Base-by-base conservation (phyloP, 306 rosid genomes). In the Astragalus membranaceus region DNA sequence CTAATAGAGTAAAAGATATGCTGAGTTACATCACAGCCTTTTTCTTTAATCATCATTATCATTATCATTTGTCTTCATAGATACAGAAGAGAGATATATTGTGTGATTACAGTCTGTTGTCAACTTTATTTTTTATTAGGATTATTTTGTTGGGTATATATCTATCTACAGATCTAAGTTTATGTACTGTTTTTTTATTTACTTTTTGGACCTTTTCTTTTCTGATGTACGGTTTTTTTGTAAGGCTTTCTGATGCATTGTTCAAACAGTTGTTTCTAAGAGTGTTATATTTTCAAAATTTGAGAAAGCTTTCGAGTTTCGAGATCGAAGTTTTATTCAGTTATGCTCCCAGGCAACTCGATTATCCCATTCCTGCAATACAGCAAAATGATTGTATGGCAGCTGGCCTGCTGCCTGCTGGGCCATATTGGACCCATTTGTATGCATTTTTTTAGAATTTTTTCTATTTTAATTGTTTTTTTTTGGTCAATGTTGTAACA, bases 101-200 rank as follows among this genome's bases (percentile, higher is more conserved):
- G 72, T n/a, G n/a, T 61, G 30, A 30, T 61, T 56, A 37, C 70
- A 60, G 48, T 78, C 41, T 62, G 51, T 26, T 75, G n/a, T 61
- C 46, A 55, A 60, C 47, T 68, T 68, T 77, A 46, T 44, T 41
- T 44, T 41, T 15, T 66, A 39, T 39, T 51, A 51, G 57, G 57
- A 36, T 33, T 51, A 64, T 61, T 79, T 79, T 48, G 56, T 16
- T 63, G 57, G 66, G 75, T 83, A 61, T 67, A 79, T 67, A 79
- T 82, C n/a, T n/a, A n/a, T n/a, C 53, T 17, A 53, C 61, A 46
- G 46, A 70, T 59, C 35, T 50, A 50, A 54, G 36, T 52, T 75
- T 47, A 37, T 69, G 73, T 57, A 63, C 61, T 23, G 46, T 42
- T 41, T 50, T 37, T 30, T 20, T 20, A 20, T 26, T 26, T 3